Evolutionary conservation across 148 eudicot species (phyloP).

Genomic region (Diospyros kaki): DNA sequence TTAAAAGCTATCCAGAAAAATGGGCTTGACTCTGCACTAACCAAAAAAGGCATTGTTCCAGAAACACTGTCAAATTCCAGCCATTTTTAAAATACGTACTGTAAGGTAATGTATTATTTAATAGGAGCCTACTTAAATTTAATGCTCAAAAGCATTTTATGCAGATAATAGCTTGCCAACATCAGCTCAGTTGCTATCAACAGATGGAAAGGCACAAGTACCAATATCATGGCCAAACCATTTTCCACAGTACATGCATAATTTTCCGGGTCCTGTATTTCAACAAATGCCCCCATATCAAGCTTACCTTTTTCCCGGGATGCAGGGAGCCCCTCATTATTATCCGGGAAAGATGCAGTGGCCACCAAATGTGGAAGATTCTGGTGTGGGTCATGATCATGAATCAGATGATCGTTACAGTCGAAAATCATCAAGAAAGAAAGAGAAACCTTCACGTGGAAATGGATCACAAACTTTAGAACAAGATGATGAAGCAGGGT

Average conservation of each 20-base stretch:
- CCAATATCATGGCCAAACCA: constrained; percentile 54
- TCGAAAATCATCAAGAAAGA: constrained; percentile 43
- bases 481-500: constrained; percentile 25
- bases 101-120: no score
- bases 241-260: constrained; percentile 51
- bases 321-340: constrained; percentile 48
- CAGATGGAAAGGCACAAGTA: constrained; percentile 45
- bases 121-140: background rate
- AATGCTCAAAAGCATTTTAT: background rate
- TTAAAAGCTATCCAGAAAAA: background rate
- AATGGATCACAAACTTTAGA: constrained; percentile 34
- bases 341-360: constrained; percentile 59
- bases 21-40: background rate
- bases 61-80: background rate
- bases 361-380: constrained; percentile 49
- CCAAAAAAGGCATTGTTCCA: background rate
- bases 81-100: background rate
- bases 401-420: constrained; percentile 35
- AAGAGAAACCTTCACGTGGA: constrained; percentile 30
- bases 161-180: constrained; percentile 37
- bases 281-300: constrained; percentile 68
- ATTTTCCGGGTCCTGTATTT: constrained; percentile 50
- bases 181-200: constrained; percentile 29
- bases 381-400: constrained; percentile 27
- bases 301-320: constrained; percentile 58